Percentiles rank a stretch among this genome's conserved stretches.
Conservation (phyloP, 495 filamentous ascomycete species). For the Aspergillus carlsbadensis region DNA sequence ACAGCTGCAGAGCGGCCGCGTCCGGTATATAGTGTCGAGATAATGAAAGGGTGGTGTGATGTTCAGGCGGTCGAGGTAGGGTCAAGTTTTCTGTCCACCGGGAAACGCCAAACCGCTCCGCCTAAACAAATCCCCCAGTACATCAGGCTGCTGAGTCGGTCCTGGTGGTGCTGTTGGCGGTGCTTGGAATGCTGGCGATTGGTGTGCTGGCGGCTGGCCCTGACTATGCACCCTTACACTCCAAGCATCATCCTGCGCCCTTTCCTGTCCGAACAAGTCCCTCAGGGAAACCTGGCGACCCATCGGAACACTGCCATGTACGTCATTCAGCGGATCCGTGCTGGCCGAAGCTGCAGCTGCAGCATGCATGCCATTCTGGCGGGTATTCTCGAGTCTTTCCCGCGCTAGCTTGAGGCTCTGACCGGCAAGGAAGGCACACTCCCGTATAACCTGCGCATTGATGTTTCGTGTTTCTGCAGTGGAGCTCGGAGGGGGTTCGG, state of each 20-base stretch:
- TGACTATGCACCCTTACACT: slow-evolving; percentile 47
- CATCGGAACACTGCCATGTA: slow-evolving; percentile 45
- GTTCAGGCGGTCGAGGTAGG: not conserved
- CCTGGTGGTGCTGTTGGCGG: slow-evolving; percentile 14
- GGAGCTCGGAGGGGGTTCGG: slow-evolving; percentile 52
- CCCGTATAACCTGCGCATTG: slow-evolving; percentile 52
- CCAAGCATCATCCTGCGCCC: slow-evolving; percentile 51
- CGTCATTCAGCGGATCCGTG: slow-evolving; percentile 31
- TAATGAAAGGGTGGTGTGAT: too few relatives aligned
- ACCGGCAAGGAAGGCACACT: slow-evolving; percentile 53
- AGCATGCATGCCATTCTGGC: slow-evolving; percentile 37
- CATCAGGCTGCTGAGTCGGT: slow-evolving; percentile 28
- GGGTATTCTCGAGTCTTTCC: slow-evolving; percentile 39
- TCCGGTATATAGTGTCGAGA: too few relatives aligned
- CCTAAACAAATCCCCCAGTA: slow-evolving; percentile 44
- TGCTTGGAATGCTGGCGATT: slow-evolving; percentile 14
- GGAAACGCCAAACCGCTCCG: slow-evolving; percentile 41
- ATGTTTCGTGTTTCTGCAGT: slow-evolving; percentile 51
- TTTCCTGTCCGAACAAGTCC: slow-evolving; percentile 56
- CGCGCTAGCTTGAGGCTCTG: slow-evolving; percentile 43
- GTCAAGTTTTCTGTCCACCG: slow-evolving; percentile 18
- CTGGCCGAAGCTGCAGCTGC: slow-evolving; percentile 34
- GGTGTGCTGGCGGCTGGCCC: slow-evolving; percentile 13
- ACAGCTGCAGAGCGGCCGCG: too few relatives aligned
- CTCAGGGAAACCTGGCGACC: slow-evolving; percentile 53